Evolutionary conservation across 2,329 filamentous ascomycete species (phyloP).

Genomic region (Microsporum canis): DNA sequence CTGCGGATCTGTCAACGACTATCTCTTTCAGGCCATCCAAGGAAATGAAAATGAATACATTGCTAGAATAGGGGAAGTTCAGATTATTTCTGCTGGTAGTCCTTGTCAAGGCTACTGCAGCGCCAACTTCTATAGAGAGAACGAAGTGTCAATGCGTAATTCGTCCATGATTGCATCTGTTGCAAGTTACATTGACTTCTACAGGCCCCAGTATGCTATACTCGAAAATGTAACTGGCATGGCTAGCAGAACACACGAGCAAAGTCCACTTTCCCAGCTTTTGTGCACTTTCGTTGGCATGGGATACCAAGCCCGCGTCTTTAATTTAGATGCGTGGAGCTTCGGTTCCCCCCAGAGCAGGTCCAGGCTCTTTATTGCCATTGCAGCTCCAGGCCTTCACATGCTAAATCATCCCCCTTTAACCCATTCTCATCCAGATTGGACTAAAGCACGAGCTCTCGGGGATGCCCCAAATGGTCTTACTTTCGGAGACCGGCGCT

Average conservation of each 20-base stretch:
- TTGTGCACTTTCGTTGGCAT: slow-evolving; percentile 62
- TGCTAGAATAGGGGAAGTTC: slow-evolving; percentile 51
- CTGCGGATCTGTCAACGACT: slow-evolving; percentile 60
- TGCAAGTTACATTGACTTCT: slow-evolving; percentile 61
- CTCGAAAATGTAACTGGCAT: slow-evolving; percentile 68
- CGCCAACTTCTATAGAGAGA: slow-evolving; percentile 49
- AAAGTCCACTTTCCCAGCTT: slow-evolving; percentile 62
- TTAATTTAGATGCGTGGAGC: slow-evolving; percentile 57
- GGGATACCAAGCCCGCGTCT: slow-evolving; percentile 63
- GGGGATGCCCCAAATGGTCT: slow-evolving; percentile 51
- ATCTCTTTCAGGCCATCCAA: slow-evolving; percentile 46
- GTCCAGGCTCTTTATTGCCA: slow-evolving; percentile 57
- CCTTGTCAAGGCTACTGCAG: slow-evolving; percentile 67
- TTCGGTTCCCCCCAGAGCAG: slow-evolving; percentile 56
- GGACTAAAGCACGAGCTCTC: slow-evolving; percentile 30
- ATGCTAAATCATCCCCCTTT: slow-evolving; percentile 47
- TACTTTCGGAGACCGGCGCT: slow-evolving; percentile 45
- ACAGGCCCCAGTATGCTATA: slow-evolving; percentile 60
- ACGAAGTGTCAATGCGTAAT: slow-evolving; percentile 50
- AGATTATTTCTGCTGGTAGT: slow-evolving; percentile 60
- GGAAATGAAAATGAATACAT: slow-evolving; percentile 40
- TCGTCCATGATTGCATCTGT: slow-evolving; percentile 69
- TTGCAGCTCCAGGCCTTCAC: slow-evolving; percentile 54
- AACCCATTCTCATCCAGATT: slow-evolving; percentile 51
- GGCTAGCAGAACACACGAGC: slow-evolving; percentile 38